phyloP scores from a whole-genome alignment of 1,284 basidiomycete species.

The Malassezia vespertilionis region DNA sequence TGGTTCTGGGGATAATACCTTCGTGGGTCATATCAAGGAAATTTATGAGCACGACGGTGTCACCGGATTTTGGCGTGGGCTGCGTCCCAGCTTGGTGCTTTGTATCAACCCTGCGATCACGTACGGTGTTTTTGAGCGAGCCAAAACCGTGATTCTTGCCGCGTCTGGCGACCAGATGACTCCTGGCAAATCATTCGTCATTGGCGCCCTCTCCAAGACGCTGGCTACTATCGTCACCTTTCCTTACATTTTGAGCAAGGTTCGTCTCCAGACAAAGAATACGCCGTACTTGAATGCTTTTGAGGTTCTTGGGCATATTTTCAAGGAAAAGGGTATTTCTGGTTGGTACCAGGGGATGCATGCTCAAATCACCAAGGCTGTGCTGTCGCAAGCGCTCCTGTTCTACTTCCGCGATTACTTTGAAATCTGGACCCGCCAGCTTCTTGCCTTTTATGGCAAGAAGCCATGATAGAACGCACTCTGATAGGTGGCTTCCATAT shows the following conservation, averaged over 20 bases:
- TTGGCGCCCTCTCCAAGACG: conserved; percentile 91
- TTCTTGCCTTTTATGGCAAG: conserved; percentile 25
- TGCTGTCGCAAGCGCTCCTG: conserved; percentile 60
- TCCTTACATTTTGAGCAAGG: conserved; percentile 77
- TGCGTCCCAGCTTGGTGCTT: conserved; percentile 82
- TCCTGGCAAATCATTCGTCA: conserved; percentile 67
- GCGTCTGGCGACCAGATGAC: conserved; percentile 59
- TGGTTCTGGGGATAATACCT: conserved; percentile 53
- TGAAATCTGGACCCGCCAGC: conserved; percentile 43
- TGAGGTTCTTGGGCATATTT: conserved; percentile 64
- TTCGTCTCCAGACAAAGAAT: conserved; percentile 72
- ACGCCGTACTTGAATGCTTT: conserved; percentile 60
- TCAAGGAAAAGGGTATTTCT: conserved; percentile 53
- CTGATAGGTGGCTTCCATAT: background rate
- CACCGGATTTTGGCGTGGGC: conserved; percentile 82
- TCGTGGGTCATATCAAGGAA: conserved; percentile 68
- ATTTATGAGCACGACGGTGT: conserved; percentile 87
- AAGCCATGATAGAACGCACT: conserved; percentile 12
- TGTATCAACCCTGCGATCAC: conserved; percentile 94
- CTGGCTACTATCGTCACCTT: conserved; percentile 61
- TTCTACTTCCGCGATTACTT: conserved; percentile 46
- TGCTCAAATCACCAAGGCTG: conserved; percentile 78
- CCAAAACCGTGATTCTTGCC: conserved; percentile 55
- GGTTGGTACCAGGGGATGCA: conserved; percentile 96
- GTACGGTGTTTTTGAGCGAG: conserved; percentile 77